These are phyloP conservation scores for Plasmodium yoelii DNA, from an alignment of 169 alveolate species.

Conservation along the genomic window DNA sequence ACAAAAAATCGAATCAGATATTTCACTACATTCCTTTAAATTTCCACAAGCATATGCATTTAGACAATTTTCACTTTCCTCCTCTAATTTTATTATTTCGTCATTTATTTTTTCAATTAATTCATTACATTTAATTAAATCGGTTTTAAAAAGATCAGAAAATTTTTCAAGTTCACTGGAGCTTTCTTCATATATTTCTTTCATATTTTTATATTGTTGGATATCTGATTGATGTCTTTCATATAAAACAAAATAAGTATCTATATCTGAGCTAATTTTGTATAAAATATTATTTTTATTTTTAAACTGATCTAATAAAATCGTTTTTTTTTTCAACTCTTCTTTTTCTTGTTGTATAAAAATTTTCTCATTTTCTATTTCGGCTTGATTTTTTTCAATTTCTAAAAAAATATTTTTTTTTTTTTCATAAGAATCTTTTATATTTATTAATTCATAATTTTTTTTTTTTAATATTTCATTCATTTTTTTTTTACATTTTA, in stretches of 20 bases:
- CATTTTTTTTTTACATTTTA: constrained; percentile 61
- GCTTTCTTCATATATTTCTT: constrained; percentile 64
- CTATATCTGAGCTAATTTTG: constrained; percentile 20
- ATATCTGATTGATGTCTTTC: constrained; percentile 22
- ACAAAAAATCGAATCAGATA: background rate
- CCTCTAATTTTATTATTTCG: constrained; percentile 45
- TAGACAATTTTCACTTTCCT: constrained; percentile 11
- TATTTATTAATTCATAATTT: constrained; percentile 53
- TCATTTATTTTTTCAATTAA: constrained; percentile 25
- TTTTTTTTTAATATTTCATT: constrained; percentile 55
- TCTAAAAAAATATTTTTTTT: constrained; percentile 29
- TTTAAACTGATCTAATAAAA: constrained; percentile 27
- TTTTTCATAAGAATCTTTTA: constrained; percentile 25
- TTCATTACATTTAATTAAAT: constrained; percentile 24
- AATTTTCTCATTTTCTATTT: constrained; percentile 48
- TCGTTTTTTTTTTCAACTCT: constrained; percentile 16
- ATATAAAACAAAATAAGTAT: constrained; percentile 30
- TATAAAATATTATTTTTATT: constrained; percentile 17
- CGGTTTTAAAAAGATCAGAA: constrained; percentile 23
- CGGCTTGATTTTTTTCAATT: constrained; percentile 53
- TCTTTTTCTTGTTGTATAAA: constrained; percentile 58
- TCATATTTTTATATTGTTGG: constrained; percentile 19
- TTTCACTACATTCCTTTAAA: constrained; percentile 9
- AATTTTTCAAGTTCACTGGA: constrained; percentile 22
- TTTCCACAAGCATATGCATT: constrained; percentile 7